phyloP scores from a whole-genome alignment of 805 yeast genomes.

The Gaillardinia entomophila region DNA sequence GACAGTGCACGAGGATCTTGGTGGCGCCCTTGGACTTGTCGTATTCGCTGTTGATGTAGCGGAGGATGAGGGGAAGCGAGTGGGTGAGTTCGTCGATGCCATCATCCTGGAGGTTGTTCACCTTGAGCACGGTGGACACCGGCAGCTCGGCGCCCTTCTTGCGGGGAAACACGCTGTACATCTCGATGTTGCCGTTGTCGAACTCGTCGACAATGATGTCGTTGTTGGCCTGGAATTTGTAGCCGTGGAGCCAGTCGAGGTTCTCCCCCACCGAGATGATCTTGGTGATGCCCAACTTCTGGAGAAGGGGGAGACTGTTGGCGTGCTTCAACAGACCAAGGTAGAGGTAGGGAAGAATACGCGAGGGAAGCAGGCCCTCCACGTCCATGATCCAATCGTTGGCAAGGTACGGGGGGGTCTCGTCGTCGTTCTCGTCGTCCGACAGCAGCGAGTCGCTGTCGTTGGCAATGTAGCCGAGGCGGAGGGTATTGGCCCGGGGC shows the following conservation, averaged over 20 bases:
- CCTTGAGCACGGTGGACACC: conserved; percentile 49
- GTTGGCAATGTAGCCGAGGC: conserved; percentile 25
- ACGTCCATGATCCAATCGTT: conserved; percentile 34
- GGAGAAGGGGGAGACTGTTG: conserved; percentile 56
- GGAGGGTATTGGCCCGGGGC: conserved; percentile 7
- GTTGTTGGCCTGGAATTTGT: conserved; percentile 19
- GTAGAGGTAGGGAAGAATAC: conserved; percentile 76
- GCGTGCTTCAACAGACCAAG: conserved; percentile 85
- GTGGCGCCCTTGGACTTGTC: conserved; percentile 3
- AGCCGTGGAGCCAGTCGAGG: conserved; percentile 53
- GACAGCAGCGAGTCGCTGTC: conserved; percentile 12
- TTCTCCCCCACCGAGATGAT: conserved; percentile 85
- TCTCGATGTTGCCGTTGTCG: conserved; percentile 27
- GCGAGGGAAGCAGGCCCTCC: conserved; percentile 75
- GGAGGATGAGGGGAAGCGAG: conserved; percentile 57
- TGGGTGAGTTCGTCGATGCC: conserved; percentile 74
- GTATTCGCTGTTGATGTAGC: conserved; percentile 48
- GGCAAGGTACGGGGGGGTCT: conserved; percentile 2
- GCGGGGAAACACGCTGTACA: conserved; percentile 18
- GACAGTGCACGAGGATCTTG: conserved; percentile 71
- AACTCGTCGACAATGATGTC: conserved; percentile 16
- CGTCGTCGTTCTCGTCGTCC: conserved; percentile 7
- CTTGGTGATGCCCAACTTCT: conserved; percentile 61
- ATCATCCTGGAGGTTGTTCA: conserved; percentile 80
- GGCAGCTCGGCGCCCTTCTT: not conserved